Evolutionary conservation across 2,329 filamentous ascomycete species (phyloP).

Genomic region (Penicillium sp.): DNA sequence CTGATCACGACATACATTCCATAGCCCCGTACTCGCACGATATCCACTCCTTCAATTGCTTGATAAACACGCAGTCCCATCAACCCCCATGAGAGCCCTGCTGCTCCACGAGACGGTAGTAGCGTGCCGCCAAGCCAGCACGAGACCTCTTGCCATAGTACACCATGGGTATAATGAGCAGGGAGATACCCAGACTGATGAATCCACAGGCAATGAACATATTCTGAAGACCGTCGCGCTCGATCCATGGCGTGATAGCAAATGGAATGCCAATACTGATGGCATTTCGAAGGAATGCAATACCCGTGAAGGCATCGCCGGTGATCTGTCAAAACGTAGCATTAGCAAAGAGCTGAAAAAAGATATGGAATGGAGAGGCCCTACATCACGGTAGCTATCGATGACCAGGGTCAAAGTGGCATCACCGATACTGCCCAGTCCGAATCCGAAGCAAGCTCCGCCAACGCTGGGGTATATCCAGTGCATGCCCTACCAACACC

Average conservation of each 20-base stretch:
- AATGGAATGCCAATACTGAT: slow-evolving; percentile 35
- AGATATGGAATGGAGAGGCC: neutral
- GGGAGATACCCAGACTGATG: slow-evolving; percentile 23
- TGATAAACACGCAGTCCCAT: neutral
- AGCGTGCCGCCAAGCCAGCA: slow-evolving; percentile 9
- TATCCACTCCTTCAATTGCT: neutral
- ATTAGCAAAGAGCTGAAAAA: neutral
- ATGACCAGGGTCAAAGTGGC: slow-evolving; percentile 23
- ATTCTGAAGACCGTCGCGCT: slow-evolving; percentile 23
- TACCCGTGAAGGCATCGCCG: slow-evolving; percentile 31
- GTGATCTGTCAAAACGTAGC: slow-evolving; percentile 12
- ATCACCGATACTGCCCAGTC: slow-evolving; percentile 43
- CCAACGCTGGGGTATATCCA: slow-evolving; percentile 46
- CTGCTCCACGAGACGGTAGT: slow-evolving; percentile 16
- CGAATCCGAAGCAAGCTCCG: slow-evolving; percentile 41
- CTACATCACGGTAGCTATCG: slow-evolving; percentile 39
- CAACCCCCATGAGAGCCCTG: slow-evolving; percentile 2
- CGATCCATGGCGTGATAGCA: slow-evolving; percentile 33
- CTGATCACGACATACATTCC: neutral
- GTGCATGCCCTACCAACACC: slow-evolving; percentile 43
- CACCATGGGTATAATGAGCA: slow-evolving; percentile 23
- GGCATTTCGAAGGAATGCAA: slow-evolving; percentile 36
- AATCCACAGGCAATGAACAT: slow-evolving; percentile 32
- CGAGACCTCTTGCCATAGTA: slow-evolving; percentile 26
- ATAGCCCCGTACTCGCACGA: neutral